Percentiles rank a stretch among this genome's conserved stretches.
These are phyloP conservation scores for Crucihimalaya himalaica DNA, from an alignment of 345 rosid species.

Conservation along the genomic window DNA sequence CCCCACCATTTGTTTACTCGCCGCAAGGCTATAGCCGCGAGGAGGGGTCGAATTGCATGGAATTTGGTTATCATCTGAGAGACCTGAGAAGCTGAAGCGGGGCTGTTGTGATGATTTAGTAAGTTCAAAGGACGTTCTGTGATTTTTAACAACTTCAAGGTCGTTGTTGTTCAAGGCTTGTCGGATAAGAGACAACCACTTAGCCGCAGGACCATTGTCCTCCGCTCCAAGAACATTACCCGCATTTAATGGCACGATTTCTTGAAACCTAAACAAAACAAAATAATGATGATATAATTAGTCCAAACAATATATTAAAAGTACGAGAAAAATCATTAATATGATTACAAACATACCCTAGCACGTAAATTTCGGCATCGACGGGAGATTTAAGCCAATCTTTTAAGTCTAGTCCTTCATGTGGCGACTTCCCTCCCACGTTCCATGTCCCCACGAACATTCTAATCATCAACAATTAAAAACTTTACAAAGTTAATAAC, in stretches of 20 bases:
- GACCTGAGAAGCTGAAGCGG: slow-evolving; percentile 56
- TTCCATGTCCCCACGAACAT: slow-evolving; percentile 96
- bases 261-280: slow-evolving; percentile 66
- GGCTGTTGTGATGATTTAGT: slow-evolving; percentile 36
- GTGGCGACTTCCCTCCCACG: slow-evolving; percentile 85
- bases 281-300: not conserved
- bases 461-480: slow-evolving; percentile 41
- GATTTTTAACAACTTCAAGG: slow-evolving; percentile 15
- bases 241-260: slow-evolving; percentile 82
- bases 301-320: not conserved
- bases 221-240: slow-evolving; percentile 86
- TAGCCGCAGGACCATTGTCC: slow-evolving; percentile 72
- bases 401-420: slow-evolving; percentile 58
- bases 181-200: slow-evolving; percentile 77
- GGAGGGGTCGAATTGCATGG: slow-evolving; percentile 36
- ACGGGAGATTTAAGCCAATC: slow-evolving; percentile 65
- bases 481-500: slow-evolving; percentile 12
- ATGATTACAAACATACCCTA: slow-evolving; percentile 58
- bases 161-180: slow-evolving; percentile 55
- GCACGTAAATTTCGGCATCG: slow-evolving; percentile 75
- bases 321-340: not conserved
- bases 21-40: slow-evolving; percentile 61
- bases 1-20: slow-evolving; percentile 97
- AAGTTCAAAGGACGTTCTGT: slow-evolving; percentile 34
- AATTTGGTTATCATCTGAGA: not conserved